These are phyloP conservation scores for Oryza meyeriana DNA, from an alignment of 176 grass and related monocot genomes.

Conservation along the genomic window DNA sequence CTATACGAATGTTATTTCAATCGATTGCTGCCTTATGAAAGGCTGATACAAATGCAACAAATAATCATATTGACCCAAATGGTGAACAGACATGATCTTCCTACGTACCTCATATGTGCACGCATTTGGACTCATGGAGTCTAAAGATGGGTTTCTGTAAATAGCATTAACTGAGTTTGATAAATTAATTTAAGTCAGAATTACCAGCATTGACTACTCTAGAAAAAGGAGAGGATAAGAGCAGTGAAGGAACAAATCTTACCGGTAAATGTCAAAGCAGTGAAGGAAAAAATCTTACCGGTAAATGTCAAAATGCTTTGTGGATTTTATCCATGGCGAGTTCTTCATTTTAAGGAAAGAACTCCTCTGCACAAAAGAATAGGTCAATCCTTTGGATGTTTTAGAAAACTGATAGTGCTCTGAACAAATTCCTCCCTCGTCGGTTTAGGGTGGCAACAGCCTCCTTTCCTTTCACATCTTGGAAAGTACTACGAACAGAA, in stretches of 20 bases:
- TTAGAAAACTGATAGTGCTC: slow-evolving; percentile 56
- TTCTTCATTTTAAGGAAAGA: slow-evolving; percentile 66
- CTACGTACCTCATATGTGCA: too few relatives aligned
- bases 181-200: too few relatives aligned
- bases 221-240: too few relatives aligned
- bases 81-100: slow-evolving; percentile 37
- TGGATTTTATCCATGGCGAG: slow-evolving; percentile 53
- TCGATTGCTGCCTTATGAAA: too few relatives aligned
- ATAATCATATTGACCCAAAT: not conserved
- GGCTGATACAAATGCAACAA: too few relatives aligned
- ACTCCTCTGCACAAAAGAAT: slow-evolving; percentile 41
- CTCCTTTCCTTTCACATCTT: slow-evolving; percentile 7
- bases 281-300: too few relatives aligned
- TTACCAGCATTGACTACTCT: too few relatives aligned
- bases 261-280: too few relatives aligned
- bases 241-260: not conserved
- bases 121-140: too few relatives aligned
- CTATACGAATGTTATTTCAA: too few relatives aligned
- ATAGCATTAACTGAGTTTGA: too few relatives aligned
- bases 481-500: not conserved
- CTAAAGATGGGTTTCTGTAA: too few relatives aligned
- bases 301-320: slow-evolving; percentile 50
- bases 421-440: slow-evolving; percentile 61
- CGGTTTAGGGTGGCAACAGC: slow-evolving; percentile 10
- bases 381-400: slow-evolving; percentile 46